Evolutionary conservation across 139 green algal species (phyloP).

Genomic region (Diplosphaera chodatii): DNA sequence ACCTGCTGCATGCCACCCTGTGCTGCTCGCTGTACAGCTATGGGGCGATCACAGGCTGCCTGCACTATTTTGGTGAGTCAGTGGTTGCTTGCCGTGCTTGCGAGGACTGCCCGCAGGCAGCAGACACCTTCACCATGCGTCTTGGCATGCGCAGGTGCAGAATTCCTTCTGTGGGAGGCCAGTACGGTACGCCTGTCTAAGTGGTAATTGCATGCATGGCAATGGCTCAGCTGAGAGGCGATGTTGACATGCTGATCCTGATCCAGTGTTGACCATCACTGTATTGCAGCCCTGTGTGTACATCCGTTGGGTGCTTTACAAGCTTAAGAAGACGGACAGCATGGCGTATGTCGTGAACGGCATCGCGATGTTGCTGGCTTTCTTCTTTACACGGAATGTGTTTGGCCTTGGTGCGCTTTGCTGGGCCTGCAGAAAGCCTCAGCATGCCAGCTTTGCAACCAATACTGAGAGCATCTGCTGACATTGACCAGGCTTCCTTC

Average conservation of each 20-base stretch:
- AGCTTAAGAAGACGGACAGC: conserved; percentile 16
- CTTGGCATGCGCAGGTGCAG: conserved; percentile 32
- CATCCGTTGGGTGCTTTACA: conserved; percentile 33
- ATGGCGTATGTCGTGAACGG: conserved; percentile 31
- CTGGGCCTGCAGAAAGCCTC: no score
- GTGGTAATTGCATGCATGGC: no score
- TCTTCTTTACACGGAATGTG: conserved; percentile 37
- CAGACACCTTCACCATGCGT: no score
- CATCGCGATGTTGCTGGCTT: conserved; percentile 25
- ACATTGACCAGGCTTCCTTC: no score
- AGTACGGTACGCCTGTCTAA: conserved; percentile 17
- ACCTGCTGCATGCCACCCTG: conserved; percentile 31
- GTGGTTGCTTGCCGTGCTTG: no score
- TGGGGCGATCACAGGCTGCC: conserved; percentile 5
- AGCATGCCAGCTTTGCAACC: no score
- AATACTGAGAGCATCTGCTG: no score
- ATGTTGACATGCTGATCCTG: no score
- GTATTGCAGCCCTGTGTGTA: conserved; percentile 3
- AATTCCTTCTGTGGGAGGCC: conserved; percentile 47
- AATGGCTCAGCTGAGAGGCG: no score
- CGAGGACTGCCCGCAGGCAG: no score
- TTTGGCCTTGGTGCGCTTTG: conserved; percentile 6
- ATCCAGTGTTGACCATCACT: no score
- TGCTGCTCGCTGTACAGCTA: conserved; percentile 31
- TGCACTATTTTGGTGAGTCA: conserved; percentile 25